Evolutionary conservation across 2,329 filamentous ascomycete genomes (phyloP), one percentile per base, ranked within the genome.

Genomic region (Zymoseptoria crescenta): DNA sequence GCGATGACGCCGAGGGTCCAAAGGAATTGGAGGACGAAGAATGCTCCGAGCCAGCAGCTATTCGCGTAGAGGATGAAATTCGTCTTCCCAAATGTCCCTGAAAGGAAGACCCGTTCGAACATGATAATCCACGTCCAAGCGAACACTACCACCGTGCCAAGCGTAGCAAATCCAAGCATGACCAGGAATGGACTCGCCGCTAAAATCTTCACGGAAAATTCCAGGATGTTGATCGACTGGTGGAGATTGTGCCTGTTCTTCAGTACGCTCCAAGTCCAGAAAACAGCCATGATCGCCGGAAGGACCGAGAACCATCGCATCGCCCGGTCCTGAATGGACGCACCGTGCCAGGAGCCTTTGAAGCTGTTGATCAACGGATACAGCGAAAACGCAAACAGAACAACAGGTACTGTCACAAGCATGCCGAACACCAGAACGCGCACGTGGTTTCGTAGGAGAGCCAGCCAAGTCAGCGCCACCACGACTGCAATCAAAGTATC

Each of bases 121-220:
- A 99, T 96, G 67, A 86, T 86, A 66, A 97, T 84, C 94, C 94
- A 99, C 6, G 89, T 74, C 94, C 94, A 99, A 0, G 92, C 96
- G 88, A 92, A 97, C 13, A 84, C 77, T 8, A 96, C 88, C 50
- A 96, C 87, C 27, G 86, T 78, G 6, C 79, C 82, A 13, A 97
- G 81, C 21, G 87, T 88, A 9, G 81, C 84, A 68, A 96, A 87
- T 2, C 94, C 94, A n/a, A 96, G 83, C 1, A 89, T 72, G 35
- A 97, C 80, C 20, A 99, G 81, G 1, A 88, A 90, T 8, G 91
- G 86, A 69, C 95, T 96, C 41, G 91, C 88, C 6, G 87, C 84
- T 16, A 99, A 79, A 60, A 99, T 95, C 58, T 87, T 87, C 68
- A 89, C 93, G 8, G 91, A 87, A 73, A 99, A 96, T 72, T 97